Evolutionary conservation across 768 basidiomycete genomes (phyloP).

Genomic region (Leccinum fibrillosum): DNA sequence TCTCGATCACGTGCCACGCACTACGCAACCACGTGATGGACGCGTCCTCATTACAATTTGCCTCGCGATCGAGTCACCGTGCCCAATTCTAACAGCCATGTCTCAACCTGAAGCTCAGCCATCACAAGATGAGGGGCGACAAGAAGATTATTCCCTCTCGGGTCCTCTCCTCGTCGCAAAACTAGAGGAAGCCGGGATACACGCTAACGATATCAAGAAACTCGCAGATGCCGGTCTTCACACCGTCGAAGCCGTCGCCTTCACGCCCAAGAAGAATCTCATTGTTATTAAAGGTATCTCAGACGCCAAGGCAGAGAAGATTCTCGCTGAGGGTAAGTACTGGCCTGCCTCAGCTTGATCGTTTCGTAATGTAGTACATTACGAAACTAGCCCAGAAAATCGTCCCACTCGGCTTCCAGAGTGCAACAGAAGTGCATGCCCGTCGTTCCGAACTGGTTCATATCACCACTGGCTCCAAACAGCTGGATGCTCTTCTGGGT

Average conservation of each 20-base stretch:
- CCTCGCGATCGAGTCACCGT: neutral
- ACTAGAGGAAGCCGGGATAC: constrained; percentile 84
- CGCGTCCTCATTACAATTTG: constrained; percentile 20
- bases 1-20: constrained; percentile 3
- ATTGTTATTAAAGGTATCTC: constrained; percentile 94
- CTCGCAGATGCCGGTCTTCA: constrained; percentile 87
- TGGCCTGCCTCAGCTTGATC: neutral
- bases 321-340: constrained; percentile 77
- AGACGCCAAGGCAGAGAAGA: constrained; percentile 96
- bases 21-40: constrained; percentile 24
- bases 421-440: constrained; percentile 96
- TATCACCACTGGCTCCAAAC: constrained; percentile 95
- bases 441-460: constrained; percentile 92
- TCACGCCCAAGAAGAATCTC: constrained; percentile 91
- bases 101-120: constrained; percentile 38
- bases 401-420: constrained; percentile 95
- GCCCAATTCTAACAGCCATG: constrained; percentile 13
- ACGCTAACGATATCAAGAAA: constrained; percentile 91
- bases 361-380: constrained; percentile 3
- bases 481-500: constrained; percentile 92
- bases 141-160: constrained; percentile 53
- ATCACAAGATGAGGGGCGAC: constrained; percentile 48
- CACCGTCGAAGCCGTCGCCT: constrained; percentile 94
- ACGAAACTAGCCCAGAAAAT: constrained; percentile 77
- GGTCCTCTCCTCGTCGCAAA: constrained; percentile 87